Conservation (phyloP, 768 basidiomycete genomes). For the Boletus barrowsii region DNA sequence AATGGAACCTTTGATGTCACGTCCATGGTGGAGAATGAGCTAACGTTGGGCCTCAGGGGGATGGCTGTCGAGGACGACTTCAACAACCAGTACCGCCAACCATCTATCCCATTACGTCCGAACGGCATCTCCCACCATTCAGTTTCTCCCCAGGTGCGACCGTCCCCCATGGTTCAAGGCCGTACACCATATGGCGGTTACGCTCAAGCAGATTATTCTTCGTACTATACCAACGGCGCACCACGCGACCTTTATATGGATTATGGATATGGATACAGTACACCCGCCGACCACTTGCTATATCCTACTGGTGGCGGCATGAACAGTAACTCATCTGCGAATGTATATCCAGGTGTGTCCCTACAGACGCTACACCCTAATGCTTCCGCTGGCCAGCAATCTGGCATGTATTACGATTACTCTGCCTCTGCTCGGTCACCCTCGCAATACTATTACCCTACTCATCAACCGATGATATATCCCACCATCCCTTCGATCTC, state of each 20-base stretch:
- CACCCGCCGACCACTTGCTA: constrained; percentile 45
- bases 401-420: constrained; percentile 61
- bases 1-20: constrained; percentile 38
- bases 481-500: constrained; percentile 50
- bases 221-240: constrained; percentile 54
- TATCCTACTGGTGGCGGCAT: constrained; percentile 48
- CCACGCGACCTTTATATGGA: constrained; percentile 51
- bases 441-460: constrained; percentile 61
- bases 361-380: constrained; percentile 43
- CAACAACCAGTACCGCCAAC: constrained; percentile 39
- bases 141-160: constrained; percentile 39
- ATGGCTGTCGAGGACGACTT: constrained; percentile 59
- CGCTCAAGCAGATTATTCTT: constrained; percentile 54
- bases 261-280: constrained; percentile 56
- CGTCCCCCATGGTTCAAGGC: constrained; percentile 42
- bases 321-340: constrained; percentile 41
- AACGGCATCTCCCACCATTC: constrained; percentile 30
- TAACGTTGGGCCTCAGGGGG: constrained; percentile 56
- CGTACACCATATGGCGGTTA: constrained; percentile 49
- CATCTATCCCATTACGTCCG: constrained; percentile 26
- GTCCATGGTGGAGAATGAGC: constrained; percentile 48
- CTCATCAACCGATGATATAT: constrained; percentile 59
- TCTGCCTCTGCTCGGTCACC: constrained; percentile 43
- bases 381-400: constrained; percentile 43
- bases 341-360: constrained; percentile 47